Conservation (phyloP, 2,329 filamentous ascomycete species). For the Zasmidium angulare region DNA sequence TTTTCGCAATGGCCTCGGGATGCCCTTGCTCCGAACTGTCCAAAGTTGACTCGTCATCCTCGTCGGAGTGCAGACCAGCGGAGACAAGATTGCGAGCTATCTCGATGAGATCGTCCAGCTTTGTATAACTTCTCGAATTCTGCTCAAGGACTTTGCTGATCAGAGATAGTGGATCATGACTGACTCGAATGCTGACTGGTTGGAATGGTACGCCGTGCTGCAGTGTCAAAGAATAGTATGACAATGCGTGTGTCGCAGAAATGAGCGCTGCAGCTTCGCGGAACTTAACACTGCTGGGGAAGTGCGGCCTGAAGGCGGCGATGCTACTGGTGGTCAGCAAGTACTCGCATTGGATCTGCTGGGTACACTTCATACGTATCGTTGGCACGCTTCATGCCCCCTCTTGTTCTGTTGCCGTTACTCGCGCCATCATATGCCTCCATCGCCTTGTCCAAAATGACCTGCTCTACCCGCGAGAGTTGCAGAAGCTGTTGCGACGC, state of each 20-base stretch:
- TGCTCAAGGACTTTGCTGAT: slow-evolving; percentile 73
- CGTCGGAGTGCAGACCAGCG: slow-evolving; percentile 42
- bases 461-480: slow-evolving; percentile 57
- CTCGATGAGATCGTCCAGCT: slow-evolving; percentile 69
- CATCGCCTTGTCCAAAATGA: slow-evolving; percentile 64
- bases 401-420: slow-evolving; percentile 74
- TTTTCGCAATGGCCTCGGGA: slow-evolving; percentile 7
- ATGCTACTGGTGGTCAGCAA: slow-evolving; percentile 49
- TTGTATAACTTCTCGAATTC: slow-evolving; percentile 71
- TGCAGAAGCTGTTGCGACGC: slow-evolving; percentile 48
- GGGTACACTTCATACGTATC: slow-evolving; percentile 60
- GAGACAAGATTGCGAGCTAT: slow-evolving; percentile 68
- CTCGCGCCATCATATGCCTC: slow-evolving; percentile 77
- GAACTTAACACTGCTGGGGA: slow-evolving; percentile 54
- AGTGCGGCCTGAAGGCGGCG: slow-evolving; percentile 61
- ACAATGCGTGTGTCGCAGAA: slow-evolving; percentile 70
- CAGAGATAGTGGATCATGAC: slow-evolving; percentile 71
- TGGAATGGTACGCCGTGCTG: slow-evolving; percentile 79
- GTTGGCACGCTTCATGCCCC: slow-evolving; percentile 73
- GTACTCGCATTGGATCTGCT: neutral
- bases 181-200: slow-evolving; percentile 74
- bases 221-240: slow-evolving; percentile 73
- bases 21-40: slow-evolving; percentile 32
- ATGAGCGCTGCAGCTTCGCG: slow-evolving; percentile 64
- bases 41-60: slow-evolving; percentile 20